A percentile compares a stretch with the other conserved stretches of the same genome.
These are phyloP conservation scores for Fusarium temperatum DNA, from an alignment of 2,329 filamentous ascomycete genomes.

Conservation along the genomic window DNA sequence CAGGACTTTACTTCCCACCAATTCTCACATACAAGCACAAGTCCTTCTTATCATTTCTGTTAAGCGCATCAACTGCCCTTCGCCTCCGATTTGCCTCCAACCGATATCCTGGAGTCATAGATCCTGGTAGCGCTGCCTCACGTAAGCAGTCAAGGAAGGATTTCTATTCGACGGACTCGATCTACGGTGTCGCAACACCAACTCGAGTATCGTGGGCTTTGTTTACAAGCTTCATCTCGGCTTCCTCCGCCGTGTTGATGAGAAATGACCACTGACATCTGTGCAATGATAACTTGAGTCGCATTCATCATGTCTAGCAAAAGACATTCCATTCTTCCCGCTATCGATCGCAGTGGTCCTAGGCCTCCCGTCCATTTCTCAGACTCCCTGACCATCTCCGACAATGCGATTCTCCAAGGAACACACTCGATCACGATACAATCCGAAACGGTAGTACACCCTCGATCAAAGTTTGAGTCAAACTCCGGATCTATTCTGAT, in stretches of 20 bases:
- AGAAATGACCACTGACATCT: conserved; percentile 20
- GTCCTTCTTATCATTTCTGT: conserved; percentile 35
- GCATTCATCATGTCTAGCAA: conserved; percentile 54
- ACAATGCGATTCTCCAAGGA: conserved; percentile 72
- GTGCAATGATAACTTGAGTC: conserved; percentile 12
- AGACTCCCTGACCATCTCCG: conserved; percentile 68
- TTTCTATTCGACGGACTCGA: conserved; percentile 22
- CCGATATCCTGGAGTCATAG: conserved; percentile 40
- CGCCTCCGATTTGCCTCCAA: conserved; percentile 15
- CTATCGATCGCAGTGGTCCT: conserved; percentile 61
- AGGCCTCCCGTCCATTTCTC: conserved; percentile 71
- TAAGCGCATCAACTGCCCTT: conserved; percentile 15
- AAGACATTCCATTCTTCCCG: conserved; percentile 65
- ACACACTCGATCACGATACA: conserved; percentile 81
- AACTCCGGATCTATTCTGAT: conserved; percentile 81
- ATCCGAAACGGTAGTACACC: conserved; percentile 84
- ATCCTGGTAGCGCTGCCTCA: conserved; percentile 23
- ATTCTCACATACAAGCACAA: neutral
- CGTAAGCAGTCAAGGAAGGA: conserved; percentile 20
- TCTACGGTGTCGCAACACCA: conserved; percentile 30
- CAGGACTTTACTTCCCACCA: conserved; percentile 27
- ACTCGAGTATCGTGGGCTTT: neutral
- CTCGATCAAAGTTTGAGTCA: conserved; percentile 81
- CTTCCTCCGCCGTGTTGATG: neutral
- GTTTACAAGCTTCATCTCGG: conserved; percentile 11